Conservation (phyloP, 73 alveolate species). For the Paramecium sexaurelia region DNA sequence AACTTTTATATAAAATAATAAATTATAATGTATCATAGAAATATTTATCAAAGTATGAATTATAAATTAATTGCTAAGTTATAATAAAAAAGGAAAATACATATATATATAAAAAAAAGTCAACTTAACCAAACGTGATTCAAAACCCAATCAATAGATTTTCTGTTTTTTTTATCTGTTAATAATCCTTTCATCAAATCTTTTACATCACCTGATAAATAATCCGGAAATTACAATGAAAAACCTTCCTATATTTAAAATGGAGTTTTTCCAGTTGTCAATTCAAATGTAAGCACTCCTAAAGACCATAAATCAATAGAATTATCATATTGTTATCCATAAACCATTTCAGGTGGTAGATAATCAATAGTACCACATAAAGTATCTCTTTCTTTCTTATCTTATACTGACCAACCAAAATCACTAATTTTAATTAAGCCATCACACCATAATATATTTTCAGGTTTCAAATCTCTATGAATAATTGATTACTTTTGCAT, state of each 20-base stretch:
- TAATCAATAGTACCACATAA: constrained; percentile 97
- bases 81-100: background rate
- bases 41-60: no score
- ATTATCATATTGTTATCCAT: constrained; percentile 85
- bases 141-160: constrained; percentile 52
- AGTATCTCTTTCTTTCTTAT: constrained; percentile 75
- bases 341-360: constrained; percentile 98
- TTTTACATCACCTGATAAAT: constrained; percentile 60
- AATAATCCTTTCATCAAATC: constrained; percentile 53
- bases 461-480: constrained; percentile 84
- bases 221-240: constrained; percentile 37
- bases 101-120: background rate
- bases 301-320: constrained; percentile 96
- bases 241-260: constrained; percentile 28
- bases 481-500: constrained; percentile 64
- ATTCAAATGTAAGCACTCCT: constrained; percentile 95
- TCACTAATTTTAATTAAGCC: constrained; percentile 71
- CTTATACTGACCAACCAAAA: constrained; percentile 68
- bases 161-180: constrained; percentile 34
- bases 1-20: no score
- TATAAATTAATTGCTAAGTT: no score
- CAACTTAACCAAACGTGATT: constrained; percentile 55
- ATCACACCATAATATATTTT: constrained; percentile 71
- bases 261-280: constrained; percentile 84
- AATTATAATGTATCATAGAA: no score